Conservation (phyloP, 768 basidiomycete species). For the Kwoniella shandongensis region DNA sequence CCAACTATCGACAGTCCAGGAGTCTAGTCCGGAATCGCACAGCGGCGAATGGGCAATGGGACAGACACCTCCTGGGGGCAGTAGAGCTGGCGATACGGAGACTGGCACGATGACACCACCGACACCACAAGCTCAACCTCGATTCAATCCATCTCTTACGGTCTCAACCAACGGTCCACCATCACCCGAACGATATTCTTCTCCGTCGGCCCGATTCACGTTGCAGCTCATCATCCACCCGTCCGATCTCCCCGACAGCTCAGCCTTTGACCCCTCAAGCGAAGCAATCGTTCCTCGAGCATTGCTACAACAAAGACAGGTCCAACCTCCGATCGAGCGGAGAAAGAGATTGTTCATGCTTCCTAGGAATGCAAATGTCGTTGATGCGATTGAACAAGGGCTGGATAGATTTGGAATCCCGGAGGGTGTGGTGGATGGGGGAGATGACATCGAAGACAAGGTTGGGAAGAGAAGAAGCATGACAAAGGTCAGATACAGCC, state of each 20-base stretch:
- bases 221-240: constrained; percentile 84
- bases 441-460: constrained; percentile 96
- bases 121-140: constrained; percentile 22
- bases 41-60: constrained; percentile 9
- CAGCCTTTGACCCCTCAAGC: constrained; percentile 87
- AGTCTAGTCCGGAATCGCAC: constrained; percentile 57
- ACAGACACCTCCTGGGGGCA: constrained; percentile 1
- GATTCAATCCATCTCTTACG: constrained; percentile 41
- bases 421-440: constrained; percentile 97
- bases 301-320: constrained; percentile 63
- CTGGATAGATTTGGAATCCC: constrained; percentile 90
- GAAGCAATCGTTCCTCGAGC: constrained; percentile 90
- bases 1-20: constrained; percentile 49
- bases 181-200: constrained; percentile 53
- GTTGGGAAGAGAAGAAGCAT: constrained; percentile 74
- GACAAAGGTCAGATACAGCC: constrained; percentile 75
- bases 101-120: constrained; percentile 19
- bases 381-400: constrained; percentile 90
- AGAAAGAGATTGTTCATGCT: constrained; percentile 69
- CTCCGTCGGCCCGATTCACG: constrained; percentile 80
- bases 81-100: not conserved
- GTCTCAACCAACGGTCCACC: constrained; percentile 28
- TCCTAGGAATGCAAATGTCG: constrained; percentile 91
- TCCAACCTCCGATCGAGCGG: constrained; percentile 20
- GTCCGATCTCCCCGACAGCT: constrained; percentile 87